phyloP scores from a whole-genome alignment of 2,329 filamentous ascomycete species.

The Neospermospora avenae region DNA sequence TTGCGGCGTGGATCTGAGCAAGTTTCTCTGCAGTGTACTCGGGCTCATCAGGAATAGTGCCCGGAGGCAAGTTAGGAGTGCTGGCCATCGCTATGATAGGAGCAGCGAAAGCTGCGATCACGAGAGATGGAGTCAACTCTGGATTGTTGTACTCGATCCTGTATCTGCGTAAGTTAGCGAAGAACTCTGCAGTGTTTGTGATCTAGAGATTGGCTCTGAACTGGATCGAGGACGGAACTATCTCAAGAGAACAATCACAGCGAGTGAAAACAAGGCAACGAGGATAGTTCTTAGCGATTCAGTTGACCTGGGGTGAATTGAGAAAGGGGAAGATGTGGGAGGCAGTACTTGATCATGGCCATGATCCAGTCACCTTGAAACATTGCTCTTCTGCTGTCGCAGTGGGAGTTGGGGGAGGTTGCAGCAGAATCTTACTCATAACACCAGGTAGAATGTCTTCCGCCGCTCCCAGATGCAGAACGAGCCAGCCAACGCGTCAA shows the following conservation, averaged over 20 bases:
- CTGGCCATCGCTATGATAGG: background rate
- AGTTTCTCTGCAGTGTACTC: background rate
- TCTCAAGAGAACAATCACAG: background rate
- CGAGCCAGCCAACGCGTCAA: background rate
- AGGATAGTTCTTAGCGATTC: background rate
- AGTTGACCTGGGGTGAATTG: background rate
- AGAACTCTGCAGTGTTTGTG: too few species aligned
- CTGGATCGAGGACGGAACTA: too few species aligned
- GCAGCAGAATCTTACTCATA: background rate
- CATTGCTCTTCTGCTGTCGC: background rate
- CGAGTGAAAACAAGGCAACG: too few species aligned
- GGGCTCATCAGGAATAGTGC: background rate
- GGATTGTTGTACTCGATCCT: background rate
- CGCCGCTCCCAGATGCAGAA: background rate
- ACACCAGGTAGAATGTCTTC: background rate
- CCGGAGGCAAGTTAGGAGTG: background rate
- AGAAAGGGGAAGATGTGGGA: background rate
- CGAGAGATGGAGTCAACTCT: background rate
- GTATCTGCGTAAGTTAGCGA: background rate
- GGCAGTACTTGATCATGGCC: too few species aligned
- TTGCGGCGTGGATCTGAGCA: slow-evolving; percentile 2
- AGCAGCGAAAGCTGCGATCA: background rate
- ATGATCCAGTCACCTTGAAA: too few species aligned
- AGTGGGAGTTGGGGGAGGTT: background rate
- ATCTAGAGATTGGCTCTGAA: too few species aligned